Percentiles rank a stretch among this genome's conserved stretches.
phyloP scores from a whole-genome alignment of 768 basidiomycete species.

The Calocybe cyanea region DNA sequence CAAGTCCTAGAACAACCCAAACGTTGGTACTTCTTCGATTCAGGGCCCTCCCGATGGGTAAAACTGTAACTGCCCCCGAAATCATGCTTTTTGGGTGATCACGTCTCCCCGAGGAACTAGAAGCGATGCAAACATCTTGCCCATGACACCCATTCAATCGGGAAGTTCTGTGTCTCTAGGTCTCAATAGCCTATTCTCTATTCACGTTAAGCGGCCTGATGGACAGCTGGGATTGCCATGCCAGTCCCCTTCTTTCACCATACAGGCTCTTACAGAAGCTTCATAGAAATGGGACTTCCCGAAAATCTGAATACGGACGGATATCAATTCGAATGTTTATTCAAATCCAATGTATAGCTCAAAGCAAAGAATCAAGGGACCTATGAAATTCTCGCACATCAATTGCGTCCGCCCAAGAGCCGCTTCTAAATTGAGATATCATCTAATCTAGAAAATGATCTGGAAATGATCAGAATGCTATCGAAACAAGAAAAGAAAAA shows the following conservation, averaged over 20 bases:
- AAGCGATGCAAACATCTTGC: not conserved
- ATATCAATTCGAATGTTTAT: too few species aligned
- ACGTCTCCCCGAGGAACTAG: conserved; percentile 10
- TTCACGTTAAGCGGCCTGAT: conserved; percentile 2
- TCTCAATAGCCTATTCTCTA: conserved; percentile 1
- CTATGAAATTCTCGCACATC: too few species aligned
- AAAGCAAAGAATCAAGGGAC: too few species aligned
- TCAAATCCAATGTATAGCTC: too few species aligned
- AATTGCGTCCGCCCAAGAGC: too few species aligned
- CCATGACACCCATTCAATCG: not conserved
- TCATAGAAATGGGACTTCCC: too few species aligned
- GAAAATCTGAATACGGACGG: too few species aligned
- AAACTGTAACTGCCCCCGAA: conserved; percentile 6
- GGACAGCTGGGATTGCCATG: not conserved
- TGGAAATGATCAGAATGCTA: too few species aligned
- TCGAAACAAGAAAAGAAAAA: too few species aligned
- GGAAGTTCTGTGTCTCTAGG: conserved; percentile 7
- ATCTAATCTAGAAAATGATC: too few species aligned
- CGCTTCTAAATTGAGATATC: too few species aligned
- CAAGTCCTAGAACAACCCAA: conserved; percentile 7
- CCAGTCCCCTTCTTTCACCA: not conserved
- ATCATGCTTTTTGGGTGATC: conserved; percentile 1
- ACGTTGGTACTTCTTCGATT: conserved; percentile 13
- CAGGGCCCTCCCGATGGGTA: conserved; percentile 8
- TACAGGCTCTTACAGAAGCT: not conserved